Base-by-base conservation (phyloP, 2,329 filamentous ascomycete species). In the Fusarium chlamydosporum region DNA sequence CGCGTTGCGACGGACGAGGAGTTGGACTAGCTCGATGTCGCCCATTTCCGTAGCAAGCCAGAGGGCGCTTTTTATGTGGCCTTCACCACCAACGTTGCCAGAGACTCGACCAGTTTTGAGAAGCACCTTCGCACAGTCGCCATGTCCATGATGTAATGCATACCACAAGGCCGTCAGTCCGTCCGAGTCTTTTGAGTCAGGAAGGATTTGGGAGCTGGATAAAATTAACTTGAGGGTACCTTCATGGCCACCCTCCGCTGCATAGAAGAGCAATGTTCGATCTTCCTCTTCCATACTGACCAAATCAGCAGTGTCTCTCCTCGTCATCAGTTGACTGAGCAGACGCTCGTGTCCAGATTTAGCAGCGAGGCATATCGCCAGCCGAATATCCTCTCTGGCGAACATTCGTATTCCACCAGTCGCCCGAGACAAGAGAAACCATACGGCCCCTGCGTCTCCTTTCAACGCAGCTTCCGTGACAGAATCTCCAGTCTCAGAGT, bases 381-480 rank as follows among this genome's bases (percentile, higher is more conserved):
- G 45, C 0, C 43, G 6, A 3, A 13, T 27, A 1, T 41, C 0
- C 4, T n/a, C 18, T 2, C 16, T 15, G 3, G 38, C 15, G 3
- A 12, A 11, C n/a, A n/a, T 2, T 4, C 9, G 0, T 43, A 3
- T 0, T 35, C 7, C 4, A 8, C 16, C 6, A 15, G 27, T 13
- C 26, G 2, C 9, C 9, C 42, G 13, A 0, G 65, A 34, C 2
- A 70, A 26, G 0, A 55, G 20, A 2, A 63, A 37, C 65, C 54
- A 62, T 3, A 70, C 50, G 0, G 34, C 10, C 1, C 51, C 66
- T 2, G 35, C 13, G 7, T 69, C 27, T 0, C 67, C 67, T 6
- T 3, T 7, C 5, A 9, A 42, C 1, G 56, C 56, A 2, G 61
- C 56, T 10, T 48, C 33, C 1, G 53, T 7, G 0, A 66, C 11